These are phyloP conservation scores for Cyclocybe aegerita DNA, from an alignment of 768 basidiomycete genomes.

Conservation along the genomic window DNA sequence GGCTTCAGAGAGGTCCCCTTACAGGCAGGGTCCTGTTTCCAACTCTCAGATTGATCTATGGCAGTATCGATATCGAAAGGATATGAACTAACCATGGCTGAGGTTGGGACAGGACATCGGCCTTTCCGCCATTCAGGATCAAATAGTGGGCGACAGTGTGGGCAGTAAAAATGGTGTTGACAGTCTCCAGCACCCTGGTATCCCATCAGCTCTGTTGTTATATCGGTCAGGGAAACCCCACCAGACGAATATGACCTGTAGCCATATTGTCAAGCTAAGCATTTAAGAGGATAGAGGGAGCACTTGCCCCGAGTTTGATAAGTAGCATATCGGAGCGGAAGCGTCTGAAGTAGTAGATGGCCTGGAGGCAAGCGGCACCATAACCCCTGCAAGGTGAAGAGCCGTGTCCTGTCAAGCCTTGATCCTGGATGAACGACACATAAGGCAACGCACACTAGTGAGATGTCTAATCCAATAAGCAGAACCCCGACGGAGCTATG, in stretches of 20 bases:
- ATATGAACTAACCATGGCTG: background rate
- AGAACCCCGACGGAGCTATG: constrained; percentile 10
- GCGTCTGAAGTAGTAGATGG: constrained; percentile 9
- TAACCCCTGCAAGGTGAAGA: constrained; percentile 4
- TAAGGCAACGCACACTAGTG: constrained; percentile 2
- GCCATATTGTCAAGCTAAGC: background rate
- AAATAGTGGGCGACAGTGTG: constrained; percentile 4
- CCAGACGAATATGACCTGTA: constrained; percentile 1
- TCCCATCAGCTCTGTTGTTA: background rate
- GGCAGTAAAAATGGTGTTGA: constrained; percentile 7
- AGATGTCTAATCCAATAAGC: constrained; percentile 7
- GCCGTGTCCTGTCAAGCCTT: background rate
- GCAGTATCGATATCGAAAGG: no score
- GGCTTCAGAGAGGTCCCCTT: no score
- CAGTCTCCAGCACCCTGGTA: constrained; percentile 8
- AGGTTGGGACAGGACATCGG: background rate
- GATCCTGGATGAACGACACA: background rate
- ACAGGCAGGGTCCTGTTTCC: no score
- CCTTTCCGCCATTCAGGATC: background rate
- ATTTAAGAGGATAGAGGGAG: background rate
- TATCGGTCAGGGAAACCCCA: background rate
- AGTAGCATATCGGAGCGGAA: background rate
- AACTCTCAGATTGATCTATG: no score
- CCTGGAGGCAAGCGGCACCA: constrained; percentile 10
- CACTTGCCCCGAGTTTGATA: constrained; percentile 1